Evolutionary conservation across 2,329 filamentous ascomycete genomes (phyloP), one percentile per base, ranked within the genome.

Genomic region (Aspergillus japonicus): DNA sequence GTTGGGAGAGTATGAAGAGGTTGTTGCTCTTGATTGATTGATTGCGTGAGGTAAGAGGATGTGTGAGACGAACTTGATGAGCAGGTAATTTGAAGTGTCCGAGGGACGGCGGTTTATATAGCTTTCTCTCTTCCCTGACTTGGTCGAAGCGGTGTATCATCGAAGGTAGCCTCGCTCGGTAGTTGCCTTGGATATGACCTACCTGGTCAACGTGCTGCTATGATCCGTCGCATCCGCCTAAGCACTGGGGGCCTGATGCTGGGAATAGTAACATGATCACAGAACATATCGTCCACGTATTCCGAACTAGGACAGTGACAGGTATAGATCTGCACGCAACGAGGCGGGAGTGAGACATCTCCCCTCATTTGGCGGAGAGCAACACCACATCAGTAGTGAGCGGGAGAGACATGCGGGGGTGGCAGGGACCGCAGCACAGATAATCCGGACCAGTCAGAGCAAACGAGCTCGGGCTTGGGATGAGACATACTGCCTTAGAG

Each of bases 401-500:
- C 49, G 47, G 39, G 55, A 51, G 55, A 51, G 48, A 44, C 47
- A 57, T 57, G 55, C 55, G 55, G 55, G 54, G 54, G 39, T 48
- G 39, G 49, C 49, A 50, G 49, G 35, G 35, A 23, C 48, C 35
- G 47, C 49, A 49, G 29, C n/a, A 44, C 35, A 33, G 24, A 29
- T 16, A 16, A 19, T 31, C 47, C 16, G 26, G 21, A 39, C 55
- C 55, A 57, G 48, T 57, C n/a, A 51, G 47, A 56, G 16, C 19
- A 24, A 16, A 23, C 48, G n/a, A 35, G 16, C 23, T 33, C 24
- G 24, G 55, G 31, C 55, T 26, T 39, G 23, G 26, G 8, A 47
- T 57, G 55, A 57, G 55, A 57, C 55, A 57, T 57, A 51, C 55
- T 52, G 48, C 35, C n/a, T 47, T 57, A 51, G 55, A 55, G 48